Conservation (phyloP, 371 early-diverging fungal species). For the Mucor velutinosus region DNA sequence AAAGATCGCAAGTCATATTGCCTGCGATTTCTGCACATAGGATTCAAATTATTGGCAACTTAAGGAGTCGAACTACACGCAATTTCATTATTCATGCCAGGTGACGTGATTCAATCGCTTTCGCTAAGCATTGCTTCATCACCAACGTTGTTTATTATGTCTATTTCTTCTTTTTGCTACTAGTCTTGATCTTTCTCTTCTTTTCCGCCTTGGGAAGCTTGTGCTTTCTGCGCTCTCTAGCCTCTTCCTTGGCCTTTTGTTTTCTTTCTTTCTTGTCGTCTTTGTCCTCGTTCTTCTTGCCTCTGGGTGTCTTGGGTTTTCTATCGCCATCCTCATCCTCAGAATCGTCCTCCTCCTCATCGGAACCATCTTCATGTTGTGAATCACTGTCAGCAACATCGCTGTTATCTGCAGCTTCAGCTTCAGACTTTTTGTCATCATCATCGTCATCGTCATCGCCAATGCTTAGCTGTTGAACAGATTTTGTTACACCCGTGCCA, state of each 20-base stretch:
- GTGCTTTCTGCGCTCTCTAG: slow-evolving; percentile 87
- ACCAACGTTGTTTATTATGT: not conserved
- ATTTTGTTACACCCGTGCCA: slow-evolving; percentile 29
- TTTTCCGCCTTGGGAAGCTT: slow-evolving; percentile 96
- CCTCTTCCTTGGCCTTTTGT: slow-evolving; percentile 84
- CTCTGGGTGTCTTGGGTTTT: slow-evolving; percentile 39
- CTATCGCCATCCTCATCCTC: slow-evolving; percentile 44
- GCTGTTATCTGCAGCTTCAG: slow-evolving; percentile 38
- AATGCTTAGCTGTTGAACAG: slow-evolving; percentile 16
- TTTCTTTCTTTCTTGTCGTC: slow-evolving; percentile 89
- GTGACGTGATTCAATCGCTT: not conserved
- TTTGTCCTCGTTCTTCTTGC: slow-evolving; percentile 84
- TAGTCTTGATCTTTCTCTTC: slow-evolving; percentile 83
- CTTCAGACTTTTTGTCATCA: slow-evolving; percentile 33
- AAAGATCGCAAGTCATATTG: no score
- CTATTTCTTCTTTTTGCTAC: slow-evolving; percentile 55
- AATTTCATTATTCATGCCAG: not conserved
- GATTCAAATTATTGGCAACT: not conserved
- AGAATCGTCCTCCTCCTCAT: slow-evolving; percentile 45
- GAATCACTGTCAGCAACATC: slow-evolving; percentile 27
- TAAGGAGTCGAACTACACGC: not conserved
- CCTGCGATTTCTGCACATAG: no score
- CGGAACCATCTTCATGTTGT: slow-evolving; percentile 36
- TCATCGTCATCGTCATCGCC: slow-evolving; percentile 23
- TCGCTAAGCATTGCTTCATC: no score